Percentiles rank a stretch among this genome's conserved stretches.
phyloP scores from a whole-genome alignment of 1,284 basidiomycete species.

The Heterobasidion annosum region DNA sequence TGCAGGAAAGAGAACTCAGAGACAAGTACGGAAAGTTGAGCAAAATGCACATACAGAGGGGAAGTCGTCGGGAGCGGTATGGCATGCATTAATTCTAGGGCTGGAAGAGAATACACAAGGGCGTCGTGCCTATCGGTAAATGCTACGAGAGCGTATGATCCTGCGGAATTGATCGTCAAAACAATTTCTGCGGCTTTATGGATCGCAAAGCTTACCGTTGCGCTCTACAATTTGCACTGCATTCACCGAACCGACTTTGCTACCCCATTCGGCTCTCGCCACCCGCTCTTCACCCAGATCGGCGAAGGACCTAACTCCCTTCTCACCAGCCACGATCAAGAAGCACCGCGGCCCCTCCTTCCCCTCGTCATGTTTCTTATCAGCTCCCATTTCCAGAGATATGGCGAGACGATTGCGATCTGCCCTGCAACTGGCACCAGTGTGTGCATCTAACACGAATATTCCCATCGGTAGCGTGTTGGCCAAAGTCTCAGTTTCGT shows the following conservation, averaged over 20 bases:
- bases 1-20: constrained; percentile 14
- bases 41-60: constrained; percentile 23
- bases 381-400: constrained; percentile 11
- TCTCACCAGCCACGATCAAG: constrained; percentile 45
- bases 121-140: constrained; percentile 48
- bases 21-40: no score
- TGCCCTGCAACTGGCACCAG: constrained; percentile 39
- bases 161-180: constrained; percentile 23
- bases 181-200: neutral
- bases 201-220: constrained; percentile 26
- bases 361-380: constrained; percentile 11
- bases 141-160: constrained; percentile 52
- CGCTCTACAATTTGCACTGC: constrained; percentile 44
- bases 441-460: constrained; percentile 57
- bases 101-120: constrained; percentile 63
- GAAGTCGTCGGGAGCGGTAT: constrained; percentile 32
- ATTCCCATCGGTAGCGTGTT: constrained; percentile 41
- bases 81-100: constrained; percentile 47
- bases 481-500: constrained; percentile 34
- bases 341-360: constrained; percentile 23
- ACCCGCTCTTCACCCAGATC: constrained; percentile 55
- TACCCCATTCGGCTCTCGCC: constrained; percentile 48
- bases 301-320: constrained; percentile 42
- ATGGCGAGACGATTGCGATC: constrained; percentile 33
- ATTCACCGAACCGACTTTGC: constrained; percentile 38